Conservation (phyloP, 1,284 basidiomycete genomes). For the Sanghuangporus weigelae region DNA sequence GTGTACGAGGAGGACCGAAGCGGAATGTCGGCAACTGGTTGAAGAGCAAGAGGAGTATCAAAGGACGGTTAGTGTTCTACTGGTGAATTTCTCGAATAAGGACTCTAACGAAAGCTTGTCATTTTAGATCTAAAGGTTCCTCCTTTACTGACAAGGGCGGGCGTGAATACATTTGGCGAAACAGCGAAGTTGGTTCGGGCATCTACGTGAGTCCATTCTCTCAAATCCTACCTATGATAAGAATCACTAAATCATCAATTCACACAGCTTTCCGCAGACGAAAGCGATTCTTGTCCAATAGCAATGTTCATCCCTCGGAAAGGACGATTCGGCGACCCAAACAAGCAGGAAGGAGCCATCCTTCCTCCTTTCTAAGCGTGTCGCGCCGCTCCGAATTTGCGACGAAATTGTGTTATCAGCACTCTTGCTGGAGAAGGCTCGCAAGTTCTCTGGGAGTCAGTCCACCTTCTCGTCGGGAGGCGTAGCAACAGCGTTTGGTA, state of each 20-base stretch:
- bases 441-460: not conserved
- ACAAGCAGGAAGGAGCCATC: not conserved
- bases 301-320: slow-evolving; percentile 3
- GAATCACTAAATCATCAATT: not conserved
- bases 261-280: slow-evolving; percentile 2
- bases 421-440: slow-evolving; percentile 6
- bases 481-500: not conserved
- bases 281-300: not conserved
- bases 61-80: not conserved
- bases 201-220: not conserved
- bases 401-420: slow-evolving; percentile 2
- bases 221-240: no score
- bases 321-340: not conserved
- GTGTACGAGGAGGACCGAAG: not conserved
- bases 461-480: not conserved
- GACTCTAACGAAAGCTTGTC: not conserved
- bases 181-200: not conserved
- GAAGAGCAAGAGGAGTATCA: not conserved
- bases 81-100: not conserved
- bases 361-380: not conserved
- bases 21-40: slow-evolving; percentile 1
- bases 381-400: not conserved
- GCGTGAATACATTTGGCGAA: slow-evolving; percentile 1
- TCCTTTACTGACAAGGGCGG: not conserved
- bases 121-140: not conserved